phyloP scores from a whole-genome alignment of 2,329 filamentous ascomycete species.

The Xylaria sp. region DNA sequence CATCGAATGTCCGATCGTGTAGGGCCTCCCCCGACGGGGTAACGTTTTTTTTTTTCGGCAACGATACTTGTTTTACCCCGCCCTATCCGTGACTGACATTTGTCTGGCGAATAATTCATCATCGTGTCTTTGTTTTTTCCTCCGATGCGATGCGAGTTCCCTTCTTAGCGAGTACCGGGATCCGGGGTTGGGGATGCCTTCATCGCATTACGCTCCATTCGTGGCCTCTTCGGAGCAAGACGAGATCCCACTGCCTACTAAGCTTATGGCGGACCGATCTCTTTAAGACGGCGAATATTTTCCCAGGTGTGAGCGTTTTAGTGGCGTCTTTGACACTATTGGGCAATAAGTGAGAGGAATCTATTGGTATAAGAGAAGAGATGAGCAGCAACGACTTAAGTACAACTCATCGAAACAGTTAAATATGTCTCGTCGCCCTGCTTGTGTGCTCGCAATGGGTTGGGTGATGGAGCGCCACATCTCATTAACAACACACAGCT shows the following conservation, averaged over 20 bases:
- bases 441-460: neutral
- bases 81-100: neutral
- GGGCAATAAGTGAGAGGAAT: neutral
- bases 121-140: neutral
- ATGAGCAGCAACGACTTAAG: neutral
- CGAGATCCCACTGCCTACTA: neutral
- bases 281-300: neutral
- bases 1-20: neutral
- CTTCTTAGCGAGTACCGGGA: too few relatives aligned
- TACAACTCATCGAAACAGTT: neutral
- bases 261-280: neutral
- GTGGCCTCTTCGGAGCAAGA: neutral
- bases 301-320: neutral
- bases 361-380: neutral
- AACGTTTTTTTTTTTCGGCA: too few relatives aligned
- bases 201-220: neutral
- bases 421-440: neutral
- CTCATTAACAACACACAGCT: neutral
- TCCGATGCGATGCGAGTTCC: too few relatives aligned
- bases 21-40: too few relatives aligned
- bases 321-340: neutral
- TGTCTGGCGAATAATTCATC: neutral
- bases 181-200: neutral
- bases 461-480: neutral
- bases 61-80: neutral